Percentiles rank a stretch among this genome's conserved stretches.
phyloP scores from a whole-genome alignment of 2,329 filamentous ascomycete genomes.

The Ophiostoma quercus region DNA sequence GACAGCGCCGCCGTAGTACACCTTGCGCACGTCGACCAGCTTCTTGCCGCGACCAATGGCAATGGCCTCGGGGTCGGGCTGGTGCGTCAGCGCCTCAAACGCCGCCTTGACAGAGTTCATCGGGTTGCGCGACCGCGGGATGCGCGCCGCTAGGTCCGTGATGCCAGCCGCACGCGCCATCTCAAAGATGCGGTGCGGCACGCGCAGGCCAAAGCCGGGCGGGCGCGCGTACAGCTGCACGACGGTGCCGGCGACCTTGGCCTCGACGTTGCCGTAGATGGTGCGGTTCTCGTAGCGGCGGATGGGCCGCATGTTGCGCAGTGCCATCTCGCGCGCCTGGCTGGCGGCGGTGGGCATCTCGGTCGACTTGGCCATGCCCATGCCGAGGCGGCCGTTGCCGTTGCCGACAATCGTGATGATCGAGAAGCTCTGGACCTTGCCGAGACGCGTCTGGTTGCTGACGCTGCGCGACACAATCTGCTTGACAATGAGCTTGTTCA shows the following conservation, averaged over 20 bases:
- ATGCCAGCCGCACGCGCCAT: conserved; percentile 86
- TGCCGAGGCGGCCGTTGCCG: conserved; percentile 73
- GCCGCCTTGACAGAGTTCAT: conserved; percentile 98
- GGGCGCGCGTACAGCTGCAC: conserved; percentile 77
- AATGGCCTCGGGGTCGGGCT: conserved; percentile 83
- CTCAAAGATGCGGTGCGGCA: conserved; percentile 87
- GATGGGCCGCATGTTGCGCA: conserved; percentile 90
- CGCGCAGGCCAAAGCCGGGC: conserved; percentile 94
- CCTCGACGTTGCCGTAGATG: conserved; percentile 77
- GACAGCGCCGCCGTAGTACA: conserved; percentile 84
- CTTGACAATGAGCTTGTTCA: conserved; percentile 60
- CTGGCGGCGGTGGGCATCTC: conserved; percentile 61
- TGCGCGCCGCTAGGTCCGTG: conserved; percentile 75
- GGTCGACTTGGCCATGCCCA: conserved; percentile 84
- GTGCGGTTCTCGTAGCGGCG: conserved; percentile 86
- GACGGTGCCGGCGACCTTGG: conserved; percentile 82
- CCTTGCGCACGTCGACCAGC: conserved; percentile 90
- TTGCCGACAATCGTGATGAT: conserved; percentile 81
- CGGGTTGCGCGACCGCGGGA: conserved; percentile 81
- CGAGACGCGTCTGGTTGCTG: conserved; percentile 89
- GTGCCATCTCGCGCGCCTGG: conserved; percentile 74
- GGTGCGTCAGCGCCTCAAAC: conserved; percentile 73
- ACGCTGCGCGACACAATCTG: conserved; percentile 68
- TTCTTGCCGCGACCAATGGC: conserved; percentile 88
- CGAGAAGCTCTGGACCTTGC: conserved; percentile 78